Evolutionary conservation across 2,329 filamentous ascomycete species (phyloP).

Genomic region (Sporothrix globosa): DNA sequence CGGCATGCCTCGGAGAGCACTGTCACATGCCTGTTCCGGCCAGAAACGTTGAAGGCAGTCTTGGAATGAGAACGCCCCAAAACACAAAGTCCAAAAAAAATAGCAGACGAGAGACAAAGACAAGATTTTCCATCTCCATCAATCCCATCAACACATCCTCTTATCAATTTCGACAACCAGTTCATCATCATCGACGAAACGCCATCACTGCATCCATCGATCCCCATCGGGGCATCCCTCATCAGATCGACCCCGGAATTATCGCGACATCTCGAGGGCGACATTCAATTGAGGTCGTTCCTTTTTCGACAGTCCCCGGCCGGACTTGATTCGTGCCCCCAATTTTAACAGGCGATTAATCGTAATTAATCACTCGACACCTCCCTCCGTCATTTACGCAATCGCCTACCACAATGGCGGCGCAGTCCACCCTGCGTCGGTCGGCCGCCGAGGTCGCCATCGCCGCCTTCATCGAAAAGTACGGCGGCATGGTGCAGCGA

Average conservation of each 20-base stretch:
- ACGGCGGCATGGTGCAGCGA: conserved; percentile 56
- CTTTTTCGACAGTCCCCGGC: conserved; percentile 4
- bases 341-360: background rate
- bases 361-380: background rate
- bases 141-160: background rate
- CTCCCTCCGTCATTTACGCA: background rate
- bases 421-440: conserved; percentile 78
- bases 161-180: background rate
- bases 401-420: conserved; percentile 64
- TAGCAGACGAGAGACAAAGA: background rate
- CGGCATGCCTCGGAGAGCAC: conserved; percentile 33
- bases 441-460: conserved; percentile 69
- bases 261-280: background rate
- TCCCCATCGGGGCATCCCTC: background rate
- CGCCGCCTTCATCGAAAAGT: conserved; percentile 64
- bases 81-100: background rate
- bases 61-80: conserved; percentile 1
- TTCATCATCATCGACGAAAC: background rate
- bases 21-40: conserved; percentile 33
- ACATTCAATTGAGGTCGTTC: background rate
- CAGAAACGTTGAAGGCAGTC: background rate
- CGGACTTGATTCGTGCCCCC: conserved; percentile 19
- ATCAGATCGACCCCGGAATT: background rate
- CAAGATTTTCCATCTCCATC: background rate
- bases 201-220: background rate